phyloP scores from a whole-genome alignment of 768 basidiomycete genomes.

The Amanita thiersii region DNA sequence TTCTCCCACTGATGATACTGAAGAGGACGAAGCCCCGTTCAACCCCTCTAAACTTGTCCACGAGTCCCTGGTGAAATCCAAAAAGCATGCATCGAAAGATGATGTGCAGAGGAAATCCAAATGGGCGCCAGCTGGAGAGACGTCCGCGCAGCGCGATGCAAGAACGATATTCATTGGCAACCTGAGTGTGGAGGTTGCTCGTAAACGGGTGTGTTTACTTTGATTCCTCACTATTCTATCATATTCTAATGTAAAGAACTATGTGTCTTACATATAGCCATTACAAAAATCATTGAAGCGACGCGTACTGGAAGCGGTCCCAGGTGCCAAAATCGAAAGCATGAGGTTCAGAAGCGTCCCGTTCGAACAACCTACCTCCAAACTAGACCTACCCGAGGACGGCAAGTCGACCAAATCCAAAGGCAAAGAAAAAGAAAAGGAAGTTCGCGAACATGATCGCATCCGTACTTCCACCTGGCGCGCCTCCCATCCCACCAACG shows the following conservation, averaged over 20 bases:
- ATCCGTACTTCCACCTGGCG: constrained; percentile 58
- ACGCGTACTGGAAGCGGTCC: constrained; percentile 67
- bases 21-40: constrained; percentile 10
- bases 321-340: constrained; percentile 81
- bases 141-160: constrained; percentile 59
- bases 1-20: constrained; percentile 14
- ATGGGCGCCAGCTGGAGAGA: constrained; percentile 61
- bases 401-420: constrained; percentile 22
- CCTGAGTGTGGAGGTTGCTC: constrained; percentile 66
- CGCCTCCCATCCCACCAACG: constrained; percentile 23
- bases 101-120: constrained; percentile 13
- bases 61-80: constrained; percentile 38
- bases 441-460: constrained; percentile 40
- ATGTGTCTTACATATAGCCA: constrained; percentile 38
- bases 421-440: constrained; percentile 18
- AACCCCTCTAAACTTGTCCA: constrained; percentile 40
- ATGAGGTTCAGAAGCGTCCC: constrained; percentile 90
- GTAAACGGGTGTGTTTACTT: constrained; percentile 53
- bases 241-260: constrained; percentile 4
- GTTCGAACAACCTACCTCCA: constrained; percentile 75
- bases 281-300: constrained; percentile 67
- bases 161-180: constrained; percentile 94
- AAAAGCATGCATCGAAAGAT: constrained; percentile 19
- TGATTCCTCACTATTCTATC: neutral
- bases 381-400: constrained; percentile 33